Evolutionary conservation across 139 green algal genomes (phyloP).

Genomic region (Zygnema cylindricum): DNA sequence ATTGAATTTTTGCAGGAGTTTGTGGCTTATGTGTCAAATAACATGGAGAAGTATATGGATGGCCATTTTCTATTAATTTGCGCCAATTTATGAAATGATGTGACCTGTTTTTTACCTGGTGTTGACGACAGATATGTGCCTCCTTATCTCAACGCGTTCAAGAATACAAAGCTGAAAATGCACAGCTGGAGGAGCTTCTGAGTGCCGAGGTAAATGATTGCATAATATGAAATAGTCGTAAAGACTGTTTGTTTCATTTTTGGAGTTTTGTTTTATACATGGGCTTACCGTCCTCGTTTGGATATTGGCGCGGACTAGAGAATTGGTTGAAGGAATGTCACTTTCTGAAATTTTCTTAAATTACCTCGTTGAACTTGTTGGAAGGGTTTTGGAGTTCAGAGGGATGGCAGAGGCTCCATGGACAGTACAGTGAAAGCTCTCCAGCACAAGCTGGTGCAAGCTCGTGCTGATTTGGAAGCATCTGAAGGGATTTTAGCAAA

Average conservation of each 20-base stretch:
- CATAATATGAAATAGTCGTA: too few species aligned
- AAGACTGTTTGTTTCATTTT: too few species aligned
- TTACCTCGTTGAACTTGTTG: not conserved
- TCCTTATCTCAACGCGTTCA: constrained; percentile 35
- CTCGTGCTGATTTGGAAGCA: constrained; percentile 2
- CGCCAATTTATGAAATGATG: too few species aligned
- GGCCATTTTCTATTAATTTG: too few species aligned
- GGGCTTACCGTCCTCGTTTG: too few species aligned
- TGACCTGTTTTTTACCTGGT: not conserved
- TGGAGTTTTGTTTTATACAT: too few species aligned
- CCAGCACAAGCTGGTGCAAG: constrained; percentile 37
- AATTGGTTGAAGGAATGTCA: not conserved
- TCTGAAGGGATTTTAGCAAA: constrained; percentile 16
- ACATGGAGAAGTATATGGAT: not conserved
- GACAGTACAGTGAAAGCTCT: constrained; percentile 22
- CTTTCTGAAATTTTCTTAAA: not conserved
- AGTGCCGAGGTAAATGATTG: constrained; percentile 17
- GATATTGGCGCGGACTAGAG: too few species aligned
- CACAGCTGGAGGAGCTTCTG: constrained; percentile 55
- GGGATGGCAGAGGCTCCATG: constrained; percentile 40
- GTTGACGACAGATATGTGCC: constrained; percentile 33
- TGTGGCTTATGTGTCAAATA: not conserved
- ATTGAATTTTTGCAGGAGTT: not conserved
- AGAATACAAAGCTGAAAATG: constrained; percentile 59
- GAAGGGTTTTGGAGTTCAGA: too few species aligned